Percentiles rank a stretch among this genome's conserved stretches.
These are phyloP conservation scores for Thecaphora frezii DNA, from an alignment of 1,284 basidiomycete genomes.

Conservation along the genomic window DNA sequence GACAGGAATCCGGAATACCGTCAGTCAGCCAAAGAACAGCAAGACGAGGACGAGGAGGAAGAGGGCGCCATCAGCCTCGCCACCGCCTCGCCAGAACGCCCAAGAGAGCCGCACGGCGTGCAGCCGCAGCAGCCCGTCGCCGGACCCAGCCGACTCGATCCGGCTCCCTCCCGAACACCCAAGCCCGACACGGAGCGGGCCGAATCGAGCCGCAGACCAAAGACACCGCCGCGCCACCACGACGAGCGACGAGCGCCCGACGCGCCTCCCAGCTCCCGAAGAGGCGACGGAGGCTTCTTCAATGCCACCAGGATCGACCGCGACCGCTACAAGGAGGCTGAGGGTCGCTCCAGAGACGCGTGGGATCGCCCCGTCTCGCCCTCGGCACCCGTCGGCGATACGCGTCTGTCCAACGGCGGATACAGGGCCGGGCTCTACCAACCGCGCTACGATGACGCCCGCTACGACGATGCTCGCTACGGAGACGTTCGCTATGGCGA, in stretches of 20 bases:
- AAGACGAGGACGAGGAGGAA: constrained; percentile 27
- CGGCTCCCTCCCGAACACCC: not conserved
- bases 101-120: not conserved
- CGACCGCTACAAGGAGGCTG: not conserved
- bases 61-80: constrained; percentile 23
- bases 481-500: too few species aligned
- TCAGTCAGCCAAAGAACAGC: not conserved
- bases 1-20: not conserved
- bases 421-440: not conserved
- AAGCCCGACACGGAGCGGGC: not conserved
- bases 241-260: not conserved
- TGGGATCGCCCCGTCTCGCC: not conserved
- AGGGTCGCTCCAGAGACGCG: not conserved
- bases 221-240: not conserved
- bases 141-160: not conserved
- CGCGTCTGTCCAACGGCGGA: too few species aligned
- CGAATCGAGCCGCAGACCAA: not conserved
- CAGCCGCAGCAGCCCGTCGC: not conserved
- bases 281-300: not conserved
- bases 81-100: too few species aligned
- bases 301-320: not conserved
- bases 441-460: not conserved
- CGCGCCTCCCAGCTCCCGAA: too few species aligned
- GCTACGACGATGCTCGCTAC: not conserved
- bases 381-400: not conserved